Base-by-base conservation (phyloP, 495 filamentous ascomycete species). In the Thermothielavioides terrestris region DNA sequence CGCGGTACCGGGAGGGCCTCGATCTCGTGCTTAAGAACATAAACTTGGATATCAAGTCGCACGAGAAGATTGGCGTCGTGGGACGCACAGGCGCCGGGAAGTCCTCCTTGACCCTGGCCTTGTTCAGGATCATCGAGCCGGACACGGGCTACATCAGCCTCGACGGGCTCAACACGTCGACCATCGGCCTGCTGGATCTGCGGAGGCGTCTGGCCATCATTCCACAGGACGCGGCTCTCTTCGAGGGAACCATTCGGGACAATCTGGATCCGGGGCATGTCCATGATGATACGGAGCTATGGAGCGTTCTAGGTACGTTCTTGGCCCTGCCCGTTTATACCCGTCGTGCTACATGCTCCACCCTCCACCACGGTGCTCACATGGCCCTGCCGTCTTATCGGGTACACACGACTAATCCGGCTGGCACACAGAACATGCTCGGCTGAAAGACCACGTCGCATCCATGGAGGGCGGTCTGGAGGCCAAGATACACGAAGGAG, bases 11-110 rank as follows among this genome's bases (percentile, higher is more conserved):
- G 36, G 76, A 82, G 50, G 91, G 84, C 8, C 78, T 98, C 12
- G 89, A 95, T 65, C 73, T 94, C 51, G 89, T 96, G 48, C 79
- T 98, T 58, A 95, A 94, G 72, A 80, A 95, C 61, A 83, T 98
- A 65, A 88, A 82, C 55, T 71, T 98, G 14, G 79, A 88, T 56
- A 94, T 98, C 70, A 92, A 91, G 68, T 82, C 91, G 28, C 89
- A 85, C 63, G 92, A 98, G 74, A 98, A 98, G 77, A 88, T 98
- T 66, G 92, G 92, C 52, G 91, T 98, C 23, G 92, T 98, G 36
- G 92, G 92, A 56, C 85, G 92, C 18, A 98, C 92, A 9, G 92
- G 92, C 58, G 92, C 92, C 37, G 92, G 92, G 61, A 98, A 98
- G 72, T 95, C 88, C 52, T 95, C 90, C 6, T 74, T 98, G 58